phyloP scores from a whole-genome alignment of 148 eudicot species.

The Rhododendron griersonianum region DNA sequence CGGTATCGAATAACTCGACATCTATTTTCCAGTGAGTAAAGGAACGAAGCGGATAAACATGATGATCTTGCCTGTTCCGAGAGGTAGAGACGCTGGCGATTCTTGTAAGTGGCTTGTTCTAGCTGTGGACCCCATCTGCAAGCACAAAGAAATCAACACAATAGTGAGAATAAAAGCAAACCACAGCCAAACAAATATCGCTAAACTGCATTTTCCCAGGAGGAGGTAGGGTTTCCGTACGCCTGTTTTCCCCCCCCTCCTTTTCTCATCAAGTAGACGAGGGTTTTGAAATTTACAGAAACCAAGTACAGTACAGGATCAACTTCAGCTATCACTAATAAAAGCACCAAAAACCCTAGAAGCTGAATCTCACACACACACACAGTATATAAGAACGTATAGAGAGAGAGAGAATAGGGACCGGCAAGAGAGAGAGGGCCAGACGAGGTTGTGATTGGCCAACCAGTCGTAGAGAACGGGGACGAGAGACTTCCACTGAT shows the following conservation, averaged over 20 bases:
- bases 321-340: background rate
- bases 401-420: constrained; percentile 6
- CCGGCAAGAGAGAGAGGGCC: constrained; percentile 86
- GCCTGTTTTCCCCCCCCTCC: background rate
- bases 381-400: background rate
- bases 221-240: background rate
- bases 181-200: background rate
- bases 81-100: constrained; percentile 81
- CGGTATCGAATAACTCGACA: background rate
- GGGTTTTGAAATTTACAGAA: constrained; percentile 2
- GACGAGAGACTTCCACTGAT: constrained; percentile 46
- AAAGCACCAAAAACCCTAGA: background rate
- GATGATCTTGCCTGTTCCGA: constrained; percentile 69
- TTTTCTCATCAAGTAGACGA: background rate
- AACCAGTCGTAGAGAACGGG: constrained; percentile 58
- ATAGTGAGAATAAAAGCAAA: background rate
- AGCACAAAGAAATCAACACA: constrained; percentile 28
- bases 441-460: constrained; percentile 53
- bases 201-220: background rate
- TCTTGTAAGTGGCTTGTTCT: constrained; percentile 67
- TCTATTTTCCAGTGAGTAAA: background rate
- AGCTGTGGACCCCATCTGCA: constrained; percentile 91
- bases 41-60: background rate
- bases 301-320: background rate
- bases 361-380: constrained; percentile 22